A percentile compares a stretch with the other conserved stretches of the same genome.
Evolutionary conservation across 2,329 filamentous ascomycete species (phyloP).

Genomic region (Pleurostoma richardsiae): DNA sequence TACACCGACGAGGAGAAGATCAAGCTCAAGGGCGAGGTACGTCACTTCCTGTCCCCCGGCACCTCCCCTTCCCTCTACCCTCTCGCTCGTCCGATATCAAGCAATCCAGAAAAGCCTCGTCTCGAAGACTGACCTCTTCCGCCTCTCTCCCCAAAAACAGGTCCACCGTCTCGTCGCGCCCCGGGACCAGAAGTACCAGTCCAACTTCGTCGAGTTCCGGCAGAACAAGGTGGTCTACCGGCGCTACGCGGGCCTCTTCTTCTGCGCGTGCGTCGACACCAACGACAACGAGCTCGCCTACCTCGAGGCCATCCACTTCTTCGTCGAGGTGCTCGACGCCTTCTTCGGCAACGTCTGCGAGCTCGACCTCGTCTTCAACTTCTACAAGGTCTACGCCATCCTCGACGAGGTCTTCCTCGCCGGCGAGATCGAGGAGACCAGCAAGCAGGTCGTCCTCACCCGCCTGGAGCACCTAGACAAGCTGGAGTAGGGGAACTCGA

Average conservation of each 20-base stretch:
- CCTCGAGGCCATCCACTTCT: conserved; percentile 97
- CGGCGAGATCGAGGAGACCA: conserved; percentile 97
- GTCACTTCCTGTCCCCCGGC: conserved; percentile 15
- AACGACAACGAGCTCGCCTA: conserved; percentile 98
- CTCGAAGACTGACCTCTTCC: not conserved
- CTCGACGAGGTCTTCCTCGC: conserved; percentile 97
- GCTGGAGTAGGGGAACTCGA: conserved; percentile 58
- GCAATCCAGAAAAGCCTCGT: too few species aligned
- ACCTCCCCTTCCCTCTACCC: conserved; percentile 1
- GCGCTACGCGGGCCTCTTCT: conserved; percentile 95
- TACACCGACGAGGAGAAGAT: conserved; percentile 99
- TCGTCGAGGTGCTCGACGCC: conserved; percentile 95
- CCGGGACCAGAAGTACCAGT: conserved; percentile 98
- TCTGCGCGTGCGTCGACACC: conserved; percentile 97
- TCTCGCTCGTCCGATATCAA: not conserved
- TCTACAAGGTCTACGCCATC: conserved; percentile 92
- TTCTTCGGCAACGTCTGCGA: conserved; percentile 99
- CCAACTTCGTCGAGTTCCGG: conserved; percentile 96
- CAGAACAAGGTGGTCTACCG: conserved; percentile 97
- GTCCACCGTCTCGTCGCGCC: conserved; percentile 96
- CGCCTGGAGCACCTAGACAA: conserved; percentile 94
- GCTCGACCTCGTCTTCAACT: conserved; percentile 82
- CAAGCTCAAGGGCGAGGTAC: conserved; percentile 93
- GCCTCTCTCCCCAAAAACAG: conserved; percentile 32
- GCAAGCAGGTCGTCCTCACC: conserved; percentile 95